Base-by-base conservation (phyloP, 805 yeast genomes). In the Teunomyces panamensis region DNA sequence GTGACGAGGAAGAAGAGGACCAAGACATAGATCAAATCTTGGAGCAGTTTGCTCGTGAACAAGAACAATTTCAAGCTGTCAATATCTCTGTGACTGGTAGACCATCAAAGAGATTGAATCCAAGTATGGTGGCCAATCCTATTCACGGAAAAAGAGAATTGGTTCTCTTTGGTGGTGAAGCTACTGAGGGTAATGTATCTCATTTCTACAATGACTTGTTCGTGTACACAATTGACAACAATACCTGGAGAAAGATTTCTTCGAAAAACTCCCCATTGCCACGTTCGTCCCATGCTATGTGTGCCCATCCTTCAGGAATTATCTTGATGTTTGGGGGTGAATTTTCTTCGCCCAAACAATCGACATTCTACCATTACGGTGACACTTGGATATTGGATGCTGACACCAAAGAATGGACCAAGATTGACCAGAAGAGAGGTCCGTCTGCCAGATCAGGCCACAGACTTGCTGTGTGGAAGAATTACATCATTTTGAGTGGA, bases 301-400 rank as follows among this genome's bases (percentile, higher is more conserved):
- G 91, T 52, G 85, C 88, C 0, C 98, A 92, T 66, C 96, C 97
- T 1, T 81, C 90, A 2, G 98, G 98, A 9, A 72, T 91, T 2
- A 78, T 89, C 26, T 64, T 92, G 50, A 68, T 92, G 74, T 94
- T 89, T 69, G 99, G 98, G 43, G 99, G 99, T 58, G 99, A 92
- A 67, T 92, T 94, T 58, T 88, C 97, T 1, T 87, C 96, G 11
- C 98, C 98, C 3, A 92, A 92, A 58, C 99, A 92, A 65, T 82
- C 89, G 44, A 89, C 97, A 0, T 92, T 92, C 67, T 94, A 94
- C 64, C 99, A 92, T 67, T 92, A 89, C 64, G 92, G 96, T 13
- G 99, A 92, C 62, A 86, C 97, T 3, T 92, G 99, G 99, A 76
- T 92, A 42, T 71, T 92, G 50, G 98, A 94, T 59, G 80, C 91